Conservation (phyloP, 345 rosid species). For the Bruguiera gymnorhiza region DNA sequence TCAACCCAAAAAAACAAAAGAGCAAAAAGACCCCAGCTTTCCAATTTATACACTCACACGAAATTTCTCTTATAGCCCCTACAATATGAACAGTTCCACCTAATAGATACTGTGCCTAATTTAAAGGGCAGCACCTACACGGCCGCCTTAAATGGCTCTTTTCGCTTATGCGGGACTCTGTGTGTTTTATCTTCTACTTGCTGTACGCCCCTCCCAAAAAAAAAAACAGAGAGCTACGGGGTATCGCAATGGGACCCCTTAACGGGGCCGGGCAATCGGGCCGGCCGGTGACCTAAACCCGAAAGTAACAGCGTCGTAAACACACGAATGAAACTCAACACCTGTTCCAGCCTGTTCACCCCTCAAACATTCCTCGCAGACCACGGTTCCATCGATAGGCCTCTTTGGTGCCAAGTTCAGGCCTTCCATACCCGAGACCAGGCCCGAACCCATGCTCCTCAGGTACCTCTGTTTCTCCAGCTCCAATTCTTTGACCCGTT, state of each 20-base stretch:
- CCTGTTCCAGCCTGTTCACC: constrained; percentile 19
- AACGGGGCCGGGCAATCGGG: constrained; percentile 54
- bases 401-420: not conserved
- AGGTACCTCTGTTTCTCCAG: constrained; percentile 34
- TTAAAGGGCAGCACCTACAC: no score
- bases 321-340: constrained; percentile 45
- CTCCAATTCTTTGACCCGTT: constrained; percentile 25
- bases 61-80: no score
- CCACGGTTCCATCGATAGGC: not conserved
- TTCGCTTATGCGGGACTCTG: no score
- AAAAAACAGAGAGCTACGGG: not conserved
- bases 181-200: not conserved
- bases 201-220: not conserved
- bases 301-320: constrained; percentile 35
- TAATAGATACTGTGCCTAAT: no score
- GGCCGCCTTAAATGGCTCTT: no score
- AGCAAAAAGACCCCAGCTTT: no score
- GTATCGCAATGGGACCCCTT: constrained; percentile 3
- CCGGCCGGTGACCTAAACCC: constrained; percentile 49
- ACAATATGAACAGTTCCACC: no score
- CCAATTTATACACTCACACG: no score
- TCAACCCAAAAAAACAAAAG: no score
- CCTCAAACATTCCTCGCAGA: constrained; percentile 39
- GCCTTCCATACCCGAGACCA: not conserved
- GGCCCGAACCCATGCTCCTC: constrained; percentile 21